phyloP scores from a whole-genome alignment of 768 basidiomycete species.

The Asterophora lycoperdoides region DNA sequence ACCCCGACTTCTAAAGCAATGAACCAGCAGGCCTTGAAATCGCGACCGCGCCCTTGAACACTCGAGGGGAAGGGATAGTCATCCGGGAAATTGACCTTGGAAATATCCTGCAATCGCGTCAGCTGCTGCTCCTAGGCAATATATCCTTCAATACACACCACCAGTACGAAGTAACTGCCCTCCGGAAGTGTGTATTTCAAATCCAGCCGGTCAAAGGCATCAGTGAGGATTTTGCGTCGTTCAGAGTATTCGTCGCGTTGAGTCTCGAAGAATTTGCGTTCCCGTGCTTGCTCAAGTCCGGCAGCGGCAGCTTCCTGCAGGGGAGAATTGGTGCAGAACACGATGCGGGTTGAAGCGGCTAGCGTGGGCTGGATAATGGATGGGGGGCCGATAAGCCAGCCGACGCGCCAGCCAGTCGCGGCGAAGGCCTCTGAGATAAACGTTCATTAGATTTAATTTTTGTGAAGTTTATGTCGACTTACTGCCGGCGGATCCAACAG shows the following conservation, averaged over 20 bases:
- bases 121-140: neutral
- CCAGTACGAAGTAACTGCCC: slow-evolving; percentile 86
- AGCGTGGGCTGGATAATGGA: slow-evolving; percentile 83
- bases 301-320: slow-evolving; percentile 90
- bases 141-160: slow-evolving; percentile 45
- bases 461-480: slow-evolving; percentile 24
- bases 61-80: slow-evolving; percentile 78
- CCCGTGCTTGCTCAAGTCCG: slow-evolving; percentile 77
- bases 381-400: slow-evolving; percentile 89
- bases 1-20: slow-evolving; percentile 88
- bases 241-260: slow-evolving; percentile 78
- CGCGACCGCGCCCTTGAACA: slow-evolving; percentile 74
- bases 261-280: slow-evolving; percentile 71
- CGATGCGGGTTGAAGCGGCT: slow-evolving; percentile 88
- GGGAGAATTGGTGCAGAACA: slow-evolving; percentile 93
- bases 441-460: neutral
- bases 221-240: slow-evolving; percentile 67
- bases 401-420: slow-evolving; percentile 95
- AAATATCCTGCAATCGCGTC: slow-evolving; percentile 56
- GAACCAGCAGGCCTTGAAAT: slow-evolving; percentile 97
- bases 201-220: slow-evolving; percentile 79
- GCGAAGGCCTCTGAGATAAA: slow-evolving; percentile 78
- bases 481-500: slow-evolving; percentile 95
- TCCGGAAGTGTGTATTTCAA: slow-evolving; percentile 84
- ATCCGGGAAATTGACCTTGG: slow-evolving; percentile 72